Evolutionary conservation across 2,329 filamentous ascomycete species (phyloP), one percentile per base, ranked within the genome.

Genomic region (Trichophyton rubrum): DNA sequence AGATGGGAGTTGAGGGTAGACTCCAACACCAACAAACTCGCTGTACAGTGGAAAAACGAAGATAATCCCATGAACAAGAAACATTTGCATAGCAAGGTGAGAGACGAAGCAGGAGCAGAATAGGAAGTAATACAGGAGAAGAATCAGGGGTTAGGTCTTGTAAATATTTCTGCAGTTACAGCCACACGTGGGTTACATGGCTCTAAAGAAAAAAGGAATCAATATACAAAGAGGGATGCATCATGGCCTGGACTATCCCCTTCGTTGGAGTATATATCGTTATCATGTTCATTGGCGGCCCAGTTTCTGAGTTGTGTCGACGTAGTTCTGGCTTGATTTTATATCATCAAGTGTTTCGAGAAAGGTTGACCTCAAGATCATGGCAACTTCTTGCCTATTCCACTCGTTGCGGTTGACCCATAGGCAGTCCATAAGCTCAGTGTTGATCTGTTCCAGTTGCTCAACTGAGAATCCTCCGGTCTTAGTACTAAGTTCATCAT

Each of bases 391-490:
- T 67, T 85, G 86, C 49, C 93, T 84, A 73, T 99, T 93, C 83
- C 89, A 93, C 68, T 95, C 86, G 56, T 84, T 81, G 57, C 90
- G 82, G 62, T 82, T 82, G 63, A 80, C 80, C 93, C 93, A 99
- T 51, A 97, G 82, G 64, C 86, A 84, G 63, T 92, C 88, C 92
- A 97, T 97, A 64, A 97, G 78, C 66, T 87, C 85, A 6, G 90
- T 86, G 71, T 91, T 91, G 71, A 96, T 86, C 73, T 97, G 92
- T 77, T 97, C 92, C 20, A 99, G 78, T 72, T 99, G 92, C 75
- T 99, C 93, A 59, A 99, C 88, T 0, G 86, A 88, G 71, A 88
- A 89, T 0, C 89, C 89, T 20, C 83, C 85, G 1, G 88, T 92
- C 51, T 80, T 78, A 30, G 81, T 75, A 0, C 86, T 85, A 38